Base-by-base conservation (phyloP, 1,139 yeast genomes). In the Suhomyces bokatorum region DNA sequence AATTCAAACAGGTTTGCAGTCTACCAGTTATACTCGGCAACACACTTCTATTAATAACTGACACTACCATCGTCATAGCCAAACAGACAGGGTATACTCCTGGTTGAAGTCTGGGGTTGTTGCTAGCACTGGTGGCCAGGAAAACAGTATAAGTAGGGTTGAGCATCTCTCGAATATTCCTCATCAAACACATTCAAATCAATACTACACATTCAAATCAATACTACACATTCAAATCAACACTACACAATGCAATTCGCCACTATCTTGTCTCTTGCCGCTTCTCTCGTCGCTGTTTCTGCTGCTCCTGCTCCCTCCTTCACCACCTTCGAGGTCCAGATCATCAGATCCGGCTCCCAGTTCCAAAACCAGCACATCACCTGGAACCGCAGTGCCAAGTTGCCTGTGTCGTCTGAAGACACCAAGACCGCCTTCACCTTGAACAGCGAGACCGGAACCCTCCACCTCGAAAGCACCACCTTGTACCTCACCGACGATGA, bases 231-330 rank as follows among this genome's bases (percentile, higher is more conserved):
- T 17, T 17, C 20, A 17, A 17, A 17, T 17, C 20, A 17, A 17
- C 6, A 17, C 20, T 17, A 17, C 20, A 17, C 24, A 29, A 48
- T 49, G 51, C 46, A 47, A 43, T 42, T 48, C 39, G 42, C 52
- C 15, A 30, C 49, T n/a, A 26, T 26, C 6, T 44, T 56, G 15
- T 50, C 60, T 20, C 31, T 54, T 32, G 50, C 58, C 38, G 43
- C 59, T 32, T 38, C 58, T 26, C n/a, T 12, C 10, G 29, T 26
- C 29, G 29, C 29, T 12, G 29, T 26, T 26, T 11, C n/a, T 28
- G 45, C 54, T 44, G 51, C 65, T 40, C 42, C 55, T 37, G 64
- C 62, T 15, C 42, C 54, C 27, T 62, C 64, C 26, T 59, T 59
- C 20, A 50, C 50, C 35, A 44, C 53, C 17, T 56, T 61, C 43